These are phyloP conservation scores for Leccinum uliginosum DNA, from an alignment of 768 basidiomycete genomes.

Conservation along the genomic window DNA sequence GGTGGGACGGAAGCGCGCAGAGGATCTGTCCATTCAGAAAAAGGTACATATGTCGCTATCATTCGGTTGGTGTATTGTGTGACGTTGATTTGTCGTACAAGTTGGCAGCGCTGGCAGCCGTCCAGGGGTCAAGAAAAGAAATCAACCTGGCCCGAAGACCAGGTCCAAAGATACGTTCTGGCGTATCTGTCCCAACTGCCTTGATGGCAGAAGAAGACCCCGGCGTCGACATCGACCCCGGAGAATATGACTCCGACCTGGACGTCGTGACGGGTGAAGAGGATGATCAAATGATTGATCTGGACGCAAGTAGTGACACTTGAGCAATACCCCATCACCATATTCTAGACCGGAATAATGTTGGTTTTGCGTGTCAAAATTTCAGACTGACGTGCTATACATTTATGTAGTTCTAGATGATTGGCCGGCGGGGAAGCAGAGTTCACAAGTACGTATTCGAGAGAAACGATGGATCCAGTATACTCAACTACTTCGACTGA, in stretches of 20 bases:
- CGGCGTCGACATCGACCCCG: not conserved
- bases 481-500: too few species aligned
- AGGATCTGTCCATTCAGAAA: slow-evolving; percentile 42
- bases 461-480: too few species aligned
- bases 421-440: not conserved
- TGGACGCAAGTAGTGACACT: slow-evolving; percentile 20
- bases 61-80: not conserved
- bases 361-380: not conserved
- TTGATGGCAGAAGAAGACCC: slow-evolving; percentile 23
- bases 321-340: not conserved
- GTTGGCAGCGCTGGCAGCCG: slow-evolving; percentile 53
- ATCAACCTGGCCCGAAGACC: slow-evolving; percentile 61
- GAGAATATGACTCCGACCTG: slow-evolving; percentile 13
- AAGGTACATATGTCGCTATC: slow-evolving; percentile 43
- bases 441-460: not conserved
- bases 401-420: not conserved
- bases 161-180: slow-evolving; percentile 61
- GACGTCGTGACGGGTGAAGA: slow-evolving; percentile 7
- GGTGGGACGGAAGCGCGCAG: slow-evolving; percentile 40
- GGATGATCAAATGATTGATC: slow-evolving; percentile 16
- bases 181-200: slow-evolving; percentile 38
- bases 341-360: not conserved
- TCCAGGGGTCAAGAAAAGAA: slow-evolving; percentile 47
- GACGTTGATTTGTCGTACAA: slow-evolving; percentile 22
- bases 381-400: not conserved